Conservation (phyloP, 2,329 filamentous ascomycete species). For the Cordyceps militaris region DNA sequence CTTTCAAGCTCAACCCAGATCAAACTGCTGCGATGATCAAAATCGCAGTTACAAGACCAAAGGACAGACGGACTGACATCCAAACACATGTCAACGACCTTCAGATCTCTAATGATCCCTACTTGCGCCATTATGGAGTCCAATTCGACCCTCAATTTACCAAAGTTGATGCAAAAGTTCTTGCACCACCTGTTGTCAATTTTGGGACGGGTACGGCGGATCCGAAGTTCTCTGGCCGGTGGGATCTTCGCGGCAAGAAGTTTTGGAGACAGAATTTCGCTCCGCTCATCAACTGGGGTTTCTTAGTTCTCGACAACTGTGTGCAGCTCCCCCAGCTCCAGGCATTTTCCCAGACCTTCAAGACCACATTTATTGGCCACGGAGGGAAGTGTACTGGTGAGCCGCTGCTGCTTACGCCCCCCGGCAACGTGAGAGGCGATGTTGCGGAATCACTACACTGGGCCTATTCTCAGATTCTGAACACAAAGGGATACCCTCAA, state of each 20-base stretch:
- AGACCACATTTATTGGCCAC: constrained; percentile 39
- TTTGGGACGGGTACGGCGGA: constrained; percentile 54
- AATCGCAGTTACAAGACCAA: constrained; percentile 75
- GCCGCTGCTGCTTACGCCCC: constrained; percentile 29
- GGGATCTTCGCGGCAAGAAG: constrained; percentile 76
- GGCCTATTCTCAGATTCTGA: constrained; percentile 43
- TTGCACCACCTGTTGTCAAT: constrained; percentile 63
- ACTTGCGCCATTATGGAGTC: constrained; percentile 67
- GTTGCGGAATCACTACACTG: constrained; percentile 43
- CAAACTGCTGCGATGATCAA: constrained; percentile 87
- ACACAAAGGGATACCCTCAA: constrained; percentile 53
- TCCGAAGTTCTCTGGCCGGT: constrained; percentile 65
- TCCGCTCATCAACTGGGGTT: constrained; percentile 65
- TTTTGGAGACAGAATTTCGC: constrained; percentile 60
- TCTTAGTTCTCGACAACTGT: constrained; percentile 58
- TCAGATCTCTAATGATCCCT: constrained; percentile 59
- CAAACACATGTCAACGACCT: constrained; percentile 49
- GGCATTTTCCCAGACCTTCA: constrained; percentile 36
- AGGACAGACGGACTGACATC: constrained; percentile 61
- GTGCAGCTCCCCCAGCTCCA: constrained; percentile 32
- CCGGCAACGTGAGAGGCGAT: constrained; percentile 29
- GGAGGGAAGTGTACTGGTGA: constrained; percentile 37
- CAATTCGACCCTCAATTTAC: constrained; percentile 59
- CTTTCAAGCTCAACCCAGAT: constrained; percentile 51
- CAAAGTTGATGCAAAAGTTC: constrained; percentile 60